These are phyloP conservation scores for Yamadazyma diddensiae DNA, from an alignment of 1,139 yeast species.

Conservation along the genomic window DNA sequence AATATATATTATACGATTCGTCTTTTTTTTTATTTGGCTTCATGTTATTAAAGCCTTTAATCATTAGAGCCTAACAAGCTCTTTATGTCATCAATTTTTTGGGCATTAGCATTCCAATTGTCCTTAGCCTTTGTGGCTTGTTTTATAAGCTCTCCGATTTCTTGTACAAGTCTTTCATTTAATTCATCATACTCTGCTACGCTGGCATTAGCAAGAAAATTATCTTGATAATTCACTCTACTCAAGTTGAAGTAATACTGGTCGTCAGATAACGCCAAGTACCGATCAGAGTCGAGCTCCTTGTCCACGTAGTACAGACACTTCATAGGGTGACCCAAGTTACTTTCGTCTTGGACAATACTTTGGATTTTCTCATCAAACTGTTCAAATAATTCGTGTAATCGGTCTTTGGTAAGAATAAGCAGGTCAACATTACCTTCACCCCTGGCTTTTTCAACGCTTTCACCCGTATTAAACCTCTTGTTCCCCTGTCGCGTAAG, in stretches of 20 bases:
- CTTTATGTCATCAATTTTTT: constrained; percentile 26
- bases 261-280: constrained; percentile 22
- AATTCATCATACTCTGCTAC: constrained; percentile 34
- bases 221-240: constrained; percentile 18
- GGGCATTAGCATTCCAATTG: constrained; percentile 36
- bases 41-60: too few relatives aligned
- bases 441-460: constrained; percentile 4
- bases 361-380: constrained; percentile 13
- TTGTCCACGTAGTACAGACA: constrained; percentile 21
- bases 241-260: constrained; percentile 18
- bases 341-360: constrained; percentile 6
- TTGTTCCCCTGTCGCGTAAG: constrained; percentile 16
- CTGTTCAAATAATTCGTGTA: constrained; percentile 21
- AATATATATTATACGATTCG: neutral
- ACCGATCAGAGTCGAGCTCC: constrained; percentile 23
- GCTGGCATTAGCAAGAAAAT: constrained; percentile 8
- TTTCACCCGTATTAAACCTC: constrained; percentile 6
- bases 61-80: constrained; percentile 9
- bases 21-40: too few relatives aligned
- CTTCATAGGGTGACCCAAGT: constrained; percentile 9
- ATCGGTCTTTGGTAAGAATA: constrained; percentile 20
- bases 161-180: constrained; percentile 23
- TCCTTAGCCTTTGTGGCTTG: constrained; percentile 32
- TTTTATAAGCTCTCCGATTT: constrained; percentile 26
- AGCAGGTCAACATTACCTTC: constrained; percentile 18